Conservation (phyloP, 768 basidiomycete genomes). For the Coprinellus aureogranulatus region DNA sequence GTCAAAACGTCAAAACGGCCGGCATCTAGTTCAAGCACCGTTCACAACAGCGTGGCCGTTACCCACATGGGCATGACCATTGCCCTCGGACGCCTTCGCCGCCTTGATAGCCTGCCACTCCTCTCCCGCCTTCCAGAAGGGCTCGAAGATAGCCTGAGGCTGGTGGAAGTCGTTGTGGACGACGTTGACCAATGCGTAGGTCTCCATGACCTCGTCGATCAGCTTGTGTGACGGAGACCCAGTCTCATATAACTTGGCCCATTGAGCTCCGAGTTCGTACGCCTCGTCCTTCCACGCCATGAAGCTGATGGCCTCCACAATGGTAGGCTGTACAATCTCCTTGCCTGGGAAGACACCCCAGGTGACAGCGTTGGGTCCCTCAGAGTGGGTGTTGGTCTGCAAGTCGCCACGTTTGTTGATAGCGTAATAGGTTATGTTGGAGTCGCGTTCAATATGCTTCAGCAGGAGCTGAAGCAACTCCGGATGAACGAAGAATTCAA, state of each 20-base stretch:
- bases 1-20: neutral
- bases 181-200: slow-evolving; percentile 85
- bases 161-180: slow-evolving; percentile 96
- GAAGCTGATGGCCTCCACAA: slow-evolving; percentile 95
- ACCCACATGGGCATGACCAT: slow-evolving; percentile 27
- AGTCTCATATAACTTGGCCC: slow-evolving; percentile 83
- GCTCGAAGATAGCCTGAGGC: slow-evolving; percentile 77
- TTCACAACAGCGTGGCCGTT: slow-evolving; percentile 39
- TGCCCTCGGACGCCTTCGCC: neutral
- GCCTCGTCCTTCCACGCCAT: slow-evolving; percentile 99
- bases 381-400: slow-evolving; percentile 89
- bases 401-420: slow-evolving; percentile 96
- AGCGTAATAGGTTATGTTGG: slow-evolving; percentile 91
- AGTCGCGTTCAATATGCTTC: slow-evolving; percentile 80
- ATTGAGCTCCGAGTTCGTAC: slow-evolving; percentile 86
- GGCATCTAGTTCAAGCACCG: slow-evolving; percentile 37
- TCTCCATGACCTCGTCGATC: slow-evolving; percentile 77
- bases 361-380: slow-evolving; percentile 97
- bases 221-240: slow-evolving; percentile 72
- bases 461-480: slow-evolving; percentile 69
- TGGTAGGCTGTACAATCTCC: slow-evolving; percentile 93
- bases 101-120: slow-evolving; percentile 33
- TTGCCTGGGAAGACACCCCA: slow-evolving; percentile 99
- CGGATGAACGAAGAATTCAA: slow-evolving; percentile 91
- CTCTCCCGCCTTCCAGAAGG: slow-evolving; percentile 76